These are phyloP conservation scores for Aphanomyces invadans DNA, from an alignment of 352 stramenopile genomes.

Conservation along the genomic window DNA sequence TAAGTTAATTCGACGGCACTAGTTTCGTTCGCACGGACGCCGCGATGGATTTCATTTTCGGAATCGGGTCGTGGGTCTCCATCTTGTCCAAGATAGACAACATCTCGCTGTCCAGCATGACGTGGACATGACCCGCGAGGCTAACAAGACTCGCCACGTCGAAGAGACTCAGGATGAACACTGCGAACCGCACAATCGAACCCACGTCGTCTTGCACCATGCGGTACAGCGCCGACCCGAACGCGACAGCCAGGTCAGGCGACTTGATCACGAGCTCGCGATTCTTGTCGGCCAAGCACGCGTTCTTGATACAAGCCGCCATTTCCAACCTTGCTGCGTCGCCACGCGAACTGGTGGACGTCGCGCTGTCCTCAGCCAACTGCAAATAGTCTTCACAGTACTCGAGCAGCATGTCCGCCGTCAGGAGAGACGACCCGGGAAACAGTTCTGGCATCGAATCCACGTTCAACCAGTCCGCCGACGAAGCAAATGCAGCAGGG, in stretches of 20 bases:
- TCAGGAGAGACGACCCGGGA: not conserved
- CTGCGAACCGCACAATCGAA: not conserved
- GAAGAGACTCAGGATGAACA: conserved; percentile 14
- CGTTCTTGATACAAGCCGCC: conserved; percentile 14
- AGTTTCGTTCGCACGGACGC: conserved; percentile 4
- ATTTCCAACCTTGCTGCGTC: not conserved
- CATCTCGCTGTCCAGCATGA: not conserved
- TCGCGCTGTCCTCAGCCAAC: not conserved
- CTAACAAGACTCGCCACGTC: not conserved
- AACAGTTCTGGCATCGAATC: conserved; percentile 16
- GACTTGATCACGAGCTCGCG: not conserved
- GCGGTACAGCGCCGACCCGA: not conserved
- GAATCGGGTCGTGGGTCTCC: conserved; percentile 2
- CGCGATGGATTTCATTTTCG: conserved; percentile 10
- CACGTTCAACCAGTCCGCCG: conserved; percentile 4
- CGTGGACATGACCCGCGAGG: not conserved
- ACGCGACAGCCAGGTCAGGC: not conserved
- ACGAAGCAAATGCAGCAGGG: not conserved
- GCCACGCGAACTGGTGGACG: not conserved
- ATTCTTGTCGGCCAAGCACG: not conserved
- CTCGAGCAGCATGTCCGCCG: not conserved
- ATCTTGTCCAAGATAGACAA: not conserved
- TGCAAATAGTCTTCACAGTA: conserved; percentile 9
- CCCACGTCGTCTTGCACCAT: not conserved
- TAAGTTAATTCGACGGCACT: conserved; percentile 3